Conservation (phyloP, 768 basidiomycete genomes). For the Lactarius vividus region DNA sequence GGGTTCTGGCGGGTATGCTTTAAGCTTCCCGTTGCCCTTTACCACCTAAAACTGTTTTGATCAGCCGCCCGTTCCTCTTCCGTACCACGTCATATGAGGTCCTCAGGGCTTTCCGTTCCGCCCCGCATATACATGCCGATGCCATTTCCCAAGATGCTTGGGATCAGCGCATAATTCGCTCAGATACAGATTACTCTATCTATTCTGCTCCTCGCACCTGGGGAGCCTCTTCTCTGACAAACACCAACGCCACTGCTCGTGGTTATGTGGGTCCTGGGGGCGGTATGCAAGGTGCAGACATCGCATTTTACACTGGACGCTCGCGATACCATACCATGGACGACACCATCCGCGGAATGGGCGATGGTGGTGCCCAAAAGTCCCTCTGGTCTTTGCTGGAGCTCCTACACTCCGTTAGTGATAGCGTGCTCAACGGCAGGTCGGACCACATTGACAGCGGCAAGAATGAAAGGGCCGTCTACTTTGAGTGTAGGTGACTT, state of each 20-base stretch:
- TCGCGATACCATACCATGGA: conserved; percentile 75
- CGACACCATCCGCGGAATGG: conserved; percentile 61
- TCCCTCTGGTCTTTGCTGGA: conserved; percentile 83
- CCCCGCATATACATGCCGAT: conserved; percentile 70
- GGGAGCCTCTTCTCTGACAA: background rate
- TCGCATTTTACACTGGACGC: conserved; percentile 75
- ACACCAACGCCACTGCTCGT: background rate
- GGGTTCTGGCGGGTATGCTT: conserved; percentile 65
- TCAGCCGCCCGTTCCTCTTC: conserved; percentile 73
- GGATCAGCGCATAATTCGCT: conserved; percentile 59
- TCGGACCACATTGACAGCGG: conserved; percentile 30
- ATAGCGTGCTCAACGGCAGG: conserved; percentile 47
- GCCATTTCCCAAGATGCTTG: conserved; percentile 70
- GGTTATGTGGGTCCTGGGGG: conserved; percentile 22
- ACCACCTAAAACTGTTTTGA: background rate
- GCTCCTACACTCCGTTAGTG: conserved; percentile 51
- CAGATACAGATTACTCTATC: conserved; percentile 70
- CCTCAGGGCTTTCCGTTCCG: conserved; percentile 52
- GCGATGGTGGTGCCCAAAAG: conserved; percentile 45
- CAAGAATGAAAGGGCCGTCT: conserved; percentile 44
- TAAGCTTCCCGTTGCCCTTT: background rate
- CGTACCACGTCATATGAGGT: conserved; percentile 61
- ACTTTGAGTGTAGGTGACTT: conserved; percentile 64
- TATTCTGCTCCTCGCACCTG: conserved; percentile 40
- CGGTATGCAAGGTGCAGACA: conserved; percentile 68